Evolutionary conservation across 352 stramenopile species (phyloP), one percentile per base, ranked within the genome.

Genomic region (Globisporangium radiosum): DNA sequence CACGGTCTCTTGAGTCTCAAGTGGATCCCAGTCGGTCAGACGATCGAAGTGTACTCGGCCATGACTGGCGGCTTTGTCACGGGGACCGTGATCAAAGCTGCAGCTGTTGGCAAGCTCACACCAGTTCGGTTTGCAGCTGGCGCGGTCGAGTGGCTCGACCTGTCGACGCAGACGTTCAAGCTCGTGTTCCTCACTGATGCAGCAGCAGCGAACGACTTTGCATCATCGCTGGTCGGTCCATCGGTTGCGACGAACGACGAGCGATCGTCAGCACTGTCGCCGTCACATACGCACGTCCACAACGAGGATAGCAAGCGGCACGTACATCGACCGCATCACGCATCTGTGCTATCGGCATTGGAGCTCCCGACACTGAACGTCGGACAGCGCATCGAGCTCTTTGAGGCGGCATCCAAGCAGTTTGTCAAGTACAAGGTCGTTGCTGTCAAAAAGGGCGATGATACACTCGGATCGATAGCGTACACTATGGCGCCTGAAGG

Each of bases 91-190:
- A 64, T 87, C 19, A 85, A 81, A 52, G 47, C 56, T 5, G 77
- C 71, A 2, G 69, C 72, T 39, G 25, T 79, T 11, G 66, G 73
- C 2, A 74, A 70, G 10, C 60, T 85, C 37, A 81, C 75, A 0
- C 76, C 77, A 0, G 57, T 87, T 53, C 63, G 62, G 7, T 73
- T 75, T 47, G 47, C 45, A 0, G 33, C 37, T 2, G 54, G 57
- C 15, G 52, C 66, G 0, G 57, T 83, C 36, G 75, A 87, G 48
- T 87, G 77, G 77, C 40, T 81, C n/a, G 77, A 85, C 47, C 57
- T 87, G 8, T 69, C 66, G 0, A 69, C 66, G 10, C 77, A 87
- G 47, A 80, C 77, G 0, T 87, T 85, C 60, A 85, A 87, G 55
- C 55, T 87, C 10, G 57, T 83, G 8, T 87, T 85, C 52, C 25